Evolutionary conservation across 768 basidiomycete genomes (phyloP), one percentile per base, ranked within the genome.

Genomic region (Kwoniella botswanensis): DNA sequence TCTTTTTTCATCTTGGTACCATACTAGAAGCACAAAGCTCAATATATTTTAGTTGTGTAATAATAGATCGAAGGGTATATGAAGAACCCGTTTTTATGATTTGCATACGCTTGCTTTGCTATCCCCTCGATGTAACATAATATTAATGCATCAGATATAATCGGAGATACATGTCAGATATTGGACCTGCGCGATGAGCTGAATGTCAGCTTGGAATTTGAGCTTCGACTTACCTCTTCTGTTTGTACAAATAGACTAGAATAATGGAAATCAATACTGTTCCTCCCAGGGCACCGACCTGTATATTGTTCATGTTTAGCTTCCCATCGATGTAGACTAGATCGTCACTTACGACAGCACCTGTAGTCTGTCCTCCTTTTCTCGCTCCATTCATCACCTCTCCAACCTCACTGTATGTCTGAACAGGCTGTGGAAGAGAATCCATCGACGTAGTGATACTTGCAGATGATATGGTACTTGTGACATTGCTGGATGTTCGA

Each of bases 41-140:
- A 35, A 52, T 52, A 63, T 63, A 52, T 63, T 29, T 21, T 29
- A 63, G 44, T 63, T 52, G 62, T 56, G 54, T 17, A n/a, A 50
- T 50, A 26, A 56, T 56, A 12, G 54, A 56, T 56, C 21, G 6
- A 12, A 10, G 21, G 26, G 13, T 58, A 24, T 41, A 24, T 41
- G 7, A 26, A 58, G 24, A n/a, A 55, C 24, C 54, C 11, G 24
- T 10, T 3, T 26, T 58, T 58, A 41, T 58, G 29, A 35, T 58
- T n/a, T 26, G 57, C 26, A 58, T 58, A 58, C 9, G 24, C 29
- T 17, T 26, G 11, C 57, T 50, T 50, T 18, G 46, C 13, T 50
- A 50, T 15, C 18, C 46, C 18, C 46, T 50, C 46, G 46, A 58
- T 58, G 57, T 35, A 3, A 26, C 41, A 58, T 58, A 58, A 58